Evolutionary conservation across 2,329 filamentous ascomycete genomes (phyloP), one percentile per base, ranked within the genome.

Genomic region (Amauroascus niger): DNA sequence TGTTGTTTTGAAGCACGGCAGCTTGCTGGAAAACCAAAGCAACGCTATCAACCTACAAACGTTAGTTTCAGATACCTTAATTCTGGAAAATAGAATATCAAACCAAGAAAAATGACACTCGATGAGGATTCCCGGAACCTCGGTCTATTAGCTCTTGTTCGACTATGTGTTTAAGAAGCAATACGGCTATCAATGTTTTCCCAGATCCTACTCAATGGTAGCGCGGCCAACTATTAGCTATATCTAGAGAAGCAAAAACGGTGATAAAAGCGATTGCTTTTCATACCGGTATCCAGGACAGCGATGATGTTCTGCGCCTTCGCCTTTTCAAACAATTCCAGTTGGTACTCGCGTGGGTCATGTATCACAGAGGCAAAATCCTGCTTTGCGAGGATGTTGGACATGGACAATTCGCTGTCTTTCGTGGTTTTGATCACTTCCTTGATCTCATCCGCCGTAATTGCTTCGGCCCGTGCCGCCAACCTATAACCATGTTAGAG

Each of bases 161-260:
- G 28, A 97, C 77, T 8, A 81, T 77, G 66, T 94, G 80, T 37
- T 83, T 81, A 22, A 97, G 77, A 4, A 98, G 76, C 2, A 97
- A 77, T 0, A 88, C 89, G 0, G 93, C 90, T 61, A 98, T 96
- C n/a, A 96, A 75, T 0, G 93, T 98, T 71, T 98, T 98, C 1
- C 93, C 93, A 2, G 88, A 89, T 11, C 93, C 86, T 84, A 53
- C n/a, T n/a, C n/a, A 2, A 43, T 39, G 40, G 13, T 1, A 18
- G 43, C 22, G 30, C 6, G 40, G 35, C 35, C 35, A 5, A 7
- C 6, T 6, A 16, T 39, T 14, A 18, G 4, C 35, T 13, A 35
- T 3, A 35, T 11, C 8, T 18, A 39, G 35, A n/a, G 13, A 3
- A 13, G 7, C 5, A 30, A 14, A 45, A 16, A 28, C 28, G 22